A percentile compares a stretch with the other conserved stretches of the same genome.
Conservation (phyloP, 2,329 filamentous ascomycete genomes). For the Aspergillus pseudoglaucus region DNA sequence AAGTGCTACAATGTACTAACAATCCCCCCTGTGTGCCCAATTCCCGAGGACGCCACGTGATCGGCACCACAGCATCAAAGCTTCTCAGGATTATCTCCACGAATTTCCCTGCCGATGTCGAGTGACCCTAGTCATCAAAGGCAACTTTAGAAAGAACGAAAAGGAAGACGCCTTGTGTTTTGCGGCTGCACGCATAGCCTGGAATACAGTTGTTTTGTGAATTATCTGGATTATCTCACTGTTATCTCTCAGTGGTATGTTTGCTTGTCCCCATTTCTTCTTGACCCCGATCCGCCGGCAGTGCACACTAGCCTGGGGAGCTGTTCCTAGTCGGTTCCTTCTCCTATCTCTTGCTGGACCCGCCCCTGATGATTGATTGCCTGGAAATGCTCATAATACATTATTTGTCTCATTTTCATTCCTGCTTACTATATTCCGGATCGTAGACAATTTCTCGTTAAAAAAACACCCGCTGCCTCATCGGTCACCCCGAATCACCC, state of each 20-base stretch:
- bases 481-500: background rate
- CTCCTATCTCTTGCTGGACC: background rate
- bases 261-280: background rate
- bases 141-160: too few species aligned
- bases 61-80: conserved; percentile 10
- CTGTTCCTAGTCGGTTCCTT: background rate
- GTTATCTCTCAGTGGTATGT: background rate
- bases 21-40: background rate
- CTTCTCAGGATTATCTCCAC: conserved; percentile 5
- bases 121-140: background rate
- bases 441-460: too few species aligned
- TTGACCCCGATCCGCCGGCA: background rate
- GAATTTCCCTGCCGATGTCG: conserved; percentile 7
- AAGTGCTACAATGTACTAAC: background rate
- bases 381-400: background rate
- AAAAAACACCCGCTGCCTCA: too few species aligned
- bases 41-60: conserved; percentile 16
- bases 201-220: background rate
- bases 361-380: background rate
- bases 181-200: background rate
- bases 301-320: background rate
- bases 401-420: background rate
- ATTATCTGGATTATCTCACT: background rate
- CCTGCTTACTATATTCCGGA: background rate
- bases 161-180: background rate